Evolutionary conservation across 805 yeast genomes (phyloP).

Genomic region (Wickerhamomyces subpelliculosus): DNA sequence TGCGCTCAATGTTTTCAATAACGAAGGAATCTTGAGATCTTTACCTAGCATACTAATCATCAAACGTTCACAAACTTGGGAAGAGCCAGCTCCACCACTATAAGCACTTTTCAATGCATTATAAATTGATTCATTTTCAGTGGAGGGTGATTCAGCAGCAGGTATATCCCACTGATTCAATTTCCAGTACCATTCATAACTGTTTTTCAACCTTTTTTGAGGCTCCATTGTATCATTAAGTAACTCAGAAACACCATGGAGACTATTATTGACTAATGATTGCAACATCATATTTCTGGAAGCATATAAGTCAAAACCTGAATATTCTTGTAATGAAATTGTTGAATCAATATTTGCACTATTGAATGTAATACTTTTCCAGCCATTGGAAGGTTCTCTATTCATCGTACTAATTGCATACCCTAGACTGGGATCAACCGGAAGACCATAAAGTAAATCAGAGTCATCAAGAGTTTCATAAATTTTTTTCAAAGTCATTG

Average conservation of each 20-base stretch:
- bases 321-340: conserved; percentile 6
- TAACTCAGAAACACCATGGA: conserved; percentile 50
- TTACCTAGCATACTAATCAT: no score
- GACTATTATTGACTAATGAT: conserved; percentile 44
- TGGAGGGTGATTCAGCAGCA: conserved; percentile 25
- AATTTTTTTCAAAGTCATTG: conserved; percentile 22
- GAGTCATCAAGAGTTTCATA: conserved; percentile 51
- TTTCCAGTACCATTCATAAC: conserved; percentile 70
- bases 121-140: conserved; percentile 45
- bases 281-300: conserved; percentile 18
- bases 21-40: background rate
- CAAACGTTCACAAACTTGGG: background rate
- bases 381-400: conserved; percentile 23
- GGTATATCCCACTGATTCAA: conserved; percentile 75
- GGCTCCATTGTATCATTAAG: conserved; percentile 22
- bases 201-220: conserved; percentile 12
- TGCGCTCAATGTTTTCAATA: conserved; percentile 5
- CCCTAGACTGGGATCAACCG: conserved; percentile 46
- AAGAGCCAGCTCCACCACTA: no score
- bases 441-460: conserved; percentile 62
- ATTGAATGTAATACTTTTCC: conserved; percentile 43
- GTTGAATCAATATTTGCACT: conserved; percentile 51
- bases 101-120: no score
- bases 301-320: conserved; percentile 2
- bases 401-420: conserved; percentile 41